phyloP scores from a whole-genome alignment of 2,329 filamentous ascomycete species.

The Xylaria sp. region DNA sequence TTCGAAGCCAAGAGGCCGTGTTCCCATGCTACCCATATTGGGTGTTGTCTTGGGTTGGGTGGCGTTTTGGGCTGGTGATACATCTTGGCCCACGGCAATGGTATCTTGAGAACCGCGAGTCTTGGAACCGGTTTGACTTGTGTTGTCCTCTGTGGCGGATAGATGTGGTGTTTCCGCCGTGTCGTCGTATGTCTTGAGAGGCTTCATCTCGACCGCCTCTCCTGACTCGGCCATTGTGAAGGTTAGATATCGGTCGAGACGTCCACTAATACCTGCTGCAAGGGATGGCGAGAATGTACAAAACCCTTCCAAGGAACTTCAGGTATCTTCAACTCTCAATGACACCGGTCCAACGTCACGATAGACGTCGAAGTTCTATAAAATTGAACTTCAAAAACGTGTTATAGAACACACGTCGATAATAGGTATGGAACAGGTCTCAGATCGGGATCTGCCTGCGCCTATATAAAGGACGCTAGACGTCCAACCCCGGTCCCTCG shows the following conservation, averaged over 20 bases:
- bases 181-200: not conserved
- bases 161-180: not conserved
- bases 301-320: no score
- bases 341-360: no score
- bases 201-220: not conserved
- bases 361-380: no score
- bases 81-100: constrained; percentile 18
- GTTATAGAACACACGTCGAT: not conserved
- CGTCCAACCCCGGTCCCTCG: not conserved
- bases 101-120: constrained; percentile 27
- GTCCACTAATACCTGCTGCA: not conserved
- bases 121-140: not conserved
- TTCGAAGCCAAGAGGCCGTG: constrained; percentile 58
- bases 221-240: not conserved
- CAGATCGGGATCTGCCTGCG: not conserved
- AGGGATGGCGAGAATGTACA: no score
- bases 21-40: constrained; percentile 40
- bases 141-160: not conserved
- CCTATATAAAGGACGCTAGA: not conserved
- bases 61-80: constrained; percentile 37
- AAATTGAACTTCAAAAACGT: no score
- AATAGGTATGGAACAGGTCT: not conserved
- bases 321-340: no score
- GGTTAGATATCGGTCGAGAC: not conserved
- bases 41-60: constrained; percentile 39